Conservation (phyloP, 495 filamentous ascomycete species). For the Barbatosphaeria neglecta region DNA sequence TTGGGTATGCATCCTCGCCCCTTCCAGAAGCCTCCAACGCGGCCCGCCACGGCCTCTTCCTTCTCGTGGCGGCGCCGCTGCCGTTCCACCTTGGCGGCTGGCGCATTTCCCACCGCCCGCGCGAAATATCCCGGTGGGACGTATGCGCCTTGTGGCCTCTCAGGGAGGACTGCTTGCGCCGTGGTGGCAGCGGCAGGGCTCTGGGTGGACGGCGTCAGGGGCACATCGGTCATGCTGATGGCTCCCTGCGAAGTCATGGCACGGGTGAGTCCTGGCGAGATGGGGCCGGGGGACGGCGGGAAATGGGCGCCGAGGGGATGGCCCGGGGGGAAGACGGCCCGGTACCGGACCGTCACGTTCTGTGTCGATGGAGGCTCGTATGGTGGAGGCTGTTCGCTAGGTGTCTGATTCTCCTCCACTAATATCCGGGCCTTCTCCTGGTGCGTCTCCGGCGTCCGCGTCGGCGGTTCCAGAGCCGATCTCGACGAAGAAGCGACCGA, state of each 20-base stretch:
- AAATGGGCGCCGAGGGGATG: slow-evolving; percentile 21
- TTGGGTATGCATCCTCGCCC: slow-evolving; percentile 47
- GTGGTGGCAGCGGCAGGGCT: background rate
- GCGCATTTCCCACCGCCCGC: slow-evolving; percentile 7
- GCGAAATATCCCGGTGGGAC: slow-evolving; percentile 22
- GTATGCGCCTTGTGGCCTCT: slow-evolving; percentile 23
- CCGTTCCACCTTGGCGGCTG: slow-evolving; percentile 23
- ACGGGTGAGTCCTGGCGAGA: slow-evolving; percentile 25
- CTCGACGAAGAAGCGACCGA: slow-evolving; percentile 5
- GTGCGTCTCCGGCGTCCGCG: slow-evolving; percentile 8
- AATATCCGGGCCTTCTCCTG: slow-evolving; percentile 26
- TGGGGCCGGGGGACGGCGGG: slow-evolving; percentile 32
- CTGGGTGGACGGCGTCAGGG: slow-evolving; percentile 20
- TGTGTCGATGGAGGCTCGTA: slow-evolving; percentile 26
- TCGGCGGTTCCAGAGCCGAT: slow-evolving; percentile 8
- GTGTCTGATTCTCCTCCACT: slow-evolving; percentile 14
- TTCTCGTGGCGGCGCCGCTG: slow-evolving; percentile 49
- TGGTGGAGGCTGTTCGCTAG: slow-evolving; percentile 26
- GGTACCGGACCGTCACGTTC: slow-evolving; percentile 22
- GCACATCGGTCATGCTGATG: slow-evolving; percentile 26
- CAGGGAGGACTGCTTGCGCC: slow-evolving; percentile 15
- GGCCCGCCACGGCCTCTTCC: slow-evolving; percentile 46
- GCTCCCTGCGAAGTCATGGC: slow-evolving; percentile 38
- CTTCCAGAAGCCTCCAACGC: slow-evolving; percentile 47
- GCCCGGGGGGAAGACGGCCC: slow-evolving; percentile 24